phyloP scores from a whole-genome alignment of 2,329 filamentous ascomycete genomes.

The Bisporella sp. region DNA sequence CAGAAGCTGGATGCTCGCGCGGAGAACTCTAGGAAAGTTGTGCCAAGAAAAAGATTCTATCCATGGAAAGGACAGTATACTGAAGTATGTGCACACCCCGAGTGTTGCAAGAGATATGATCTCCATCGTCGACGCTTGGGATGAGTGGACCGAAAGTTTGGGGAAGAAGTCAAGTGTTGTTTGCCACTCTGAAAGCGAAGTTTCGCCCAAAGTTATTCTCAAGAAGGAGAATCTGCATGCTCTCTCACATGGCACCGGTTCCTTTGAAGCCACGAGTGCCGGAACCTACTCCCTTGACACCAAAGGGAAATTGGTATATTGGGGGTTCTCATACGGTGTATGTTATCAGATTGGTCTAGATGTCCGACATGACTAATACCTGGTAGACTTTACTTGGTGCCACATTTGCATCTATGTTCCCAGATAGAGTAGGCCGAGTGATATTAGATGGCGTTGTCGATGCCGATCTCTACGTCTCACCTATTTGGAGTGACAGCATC shows the following conservation, averaged over 20 bases:
- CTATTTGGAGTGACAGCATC: constrained; percentile 15
- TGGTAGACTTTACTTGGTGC: constrained; percentile 30
- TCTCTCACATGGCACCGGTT: no score
- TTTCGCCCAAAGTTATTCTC: no score
- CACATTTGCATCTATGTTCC: constrained; percentile 39
- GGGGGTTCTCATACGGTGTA: constrained; percentile 43
- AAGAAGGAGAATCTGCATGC: no score
- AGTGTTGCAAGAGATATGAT: constrained; percentile 32
- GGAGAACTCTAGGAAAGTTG: constrained; percentile 32
- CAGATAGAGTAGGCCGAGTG: constrained; percentile 35
- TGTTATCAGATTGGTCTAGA: neutral
- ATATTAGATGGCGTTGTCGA: constrained; percentile 28
- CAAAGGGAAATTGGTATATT: constrained; percentile 31
- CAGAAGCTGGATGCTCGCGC: constrained; percentile 39
- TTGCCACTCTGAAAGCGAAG: no score
- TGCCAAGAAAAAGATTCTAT: constrained; percentile 30
- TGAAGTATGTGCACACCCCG: constrained; percentile 25
- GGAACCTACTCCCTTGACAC: constrained; percentile 12
- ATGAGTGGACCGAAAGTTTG: constrained; percentile 17
- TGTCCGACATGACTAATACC: neutral
- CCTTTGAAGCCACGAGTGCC: neutral
- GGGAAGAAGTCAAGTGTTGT: neutral
- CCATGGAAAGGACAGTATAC: constrained; percentile 22
- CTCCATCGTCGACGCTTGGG: constrained; percentile 28
- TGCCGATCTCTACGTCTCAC: constrained; percentile 18